Base-by-base conservation (phyloP, 768 basidiomycete genomes). In the Suillus variegatus region DNA sequence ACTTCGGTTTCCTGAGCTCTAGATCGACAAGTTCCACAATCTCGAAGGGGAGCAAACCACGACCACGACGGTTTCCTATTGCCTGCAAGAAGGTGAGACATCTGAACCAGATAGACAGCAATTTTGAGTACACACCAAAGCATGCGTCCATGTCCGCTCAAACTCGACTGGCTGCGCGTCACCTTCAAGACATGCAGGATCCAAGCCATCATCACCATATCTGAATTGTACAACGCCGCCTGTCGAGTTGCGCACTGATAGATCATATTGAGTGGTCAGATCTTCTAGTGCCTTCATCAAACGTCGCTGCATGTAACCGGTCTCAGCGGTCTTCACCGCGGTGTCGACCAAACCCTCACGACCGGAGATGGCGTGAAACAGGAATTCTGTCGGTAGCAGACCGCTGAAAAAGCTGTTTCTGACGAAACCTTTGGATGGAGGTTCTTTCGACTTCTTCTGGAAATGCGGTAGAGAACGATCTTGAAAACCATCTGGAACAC, bases 211-310 rank as follows among this genome's bases (percentile, higher is more conserved):
- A 71, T 97, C 96, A 40, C 97, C 97, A 70, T 97, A 99, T 38
- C 85, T 84, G 80, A 99, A 99, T 73, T 99, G 97, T 4, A 99
- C 96, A 18, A 99, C 87, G 55, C 95, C 96, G 4, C 97, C 97
- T 0, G 86, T 87, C 3, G 95, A 96, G 77, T 96, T 99, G 38
- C 97, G 87, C 28, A 99, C 97, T 10, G 95, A 95, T 28, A 95
- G 79, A 77, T 99, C 97, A 75, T 99, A 99, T 64, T 97, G 94
- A 0, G 93, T 94, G 3, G 94, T 95, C 44, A 99, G 81, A 80
- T 99, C 97, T 74, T 99, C 97, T 69, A 99, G 78, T 3, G 97
- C 97, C 76, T 99, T 99, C 97, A 99, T 99, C 67, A 99, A 78
- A 64, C 97, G 93, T 60, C 97, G 88, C 73, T 97, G 95, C 97